These are phyloP conservation scores for Alternaria novae-zelandiae DNA, from an alignment of 2,329 filamentous ascomycete genomes.

Conservation along the genomic window DNA sequence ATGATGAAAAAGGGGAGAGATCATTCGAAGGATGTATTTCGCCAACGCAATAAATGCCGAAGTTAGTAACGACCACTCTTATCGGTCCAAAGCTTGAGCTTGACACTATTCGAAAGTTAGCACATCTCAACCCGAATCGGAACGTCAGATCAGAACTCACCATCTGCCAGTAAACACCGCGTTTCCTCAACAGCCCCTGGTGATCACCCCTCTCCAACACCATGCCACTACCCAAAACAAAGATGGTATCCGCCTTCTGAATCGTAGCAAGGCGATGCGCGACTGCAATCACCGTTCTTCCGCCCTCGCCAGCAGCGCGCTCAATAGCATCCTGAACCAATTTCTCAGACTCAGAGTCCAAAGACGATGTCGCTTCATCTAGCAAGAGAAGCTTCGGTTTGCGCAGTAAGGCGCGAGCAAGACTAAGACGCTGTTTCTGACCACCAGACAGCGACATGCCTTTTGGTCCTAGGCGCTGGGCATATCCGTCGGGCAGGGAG, in stretches of 20 bases:
- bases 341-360: slow-evolving; percentile 46
- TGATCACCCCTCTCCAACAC: slow-evolving; percentile 46
- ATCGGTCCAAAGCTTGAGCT: slow-evolving; percentile 48
- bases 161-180: slow-evolving; percentile 47
- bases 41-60: neutral
- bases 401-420: slow-evolving; percentile 44
- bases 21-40: neutral
- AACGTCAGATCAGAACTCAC: slow-evolving; percentile 16
- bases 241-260: slow-evolving; percentile 48
- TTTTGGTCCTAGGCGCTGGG: slow-evolving; percentile 44
- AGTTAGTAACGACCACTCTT: neutral
- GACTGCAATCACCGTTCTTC: slow-evolving; percentile 43
- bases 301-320: slow-evolving; percentile 31
- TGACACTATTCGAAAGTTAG: slow-evolving; percentile 36
- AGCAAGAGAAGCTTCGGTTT: slow-evolving; percentile 42
- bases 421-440: slow-evolving; percentile 44
- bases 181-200: slow-evolving; percentile 34
- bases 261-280: slow-evolving; percentile 48
- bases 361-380: slow-evolving; percentile 44
- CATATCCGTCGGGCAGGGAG: slow-evolving; percentile 44
- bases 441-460: slow-evolving; percentile 45
- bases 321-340: slow-evolving; percentile 46
- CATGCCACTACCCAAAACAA: slow-evolving; percentile 43
- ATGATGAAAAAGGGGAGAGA: neutral
- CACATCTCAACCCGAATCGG: neutral